phyloP scores from a whole-genome alignment of 2,329 filamentous ascomycete genomes.

The Epichloe bromicola region DNA sequence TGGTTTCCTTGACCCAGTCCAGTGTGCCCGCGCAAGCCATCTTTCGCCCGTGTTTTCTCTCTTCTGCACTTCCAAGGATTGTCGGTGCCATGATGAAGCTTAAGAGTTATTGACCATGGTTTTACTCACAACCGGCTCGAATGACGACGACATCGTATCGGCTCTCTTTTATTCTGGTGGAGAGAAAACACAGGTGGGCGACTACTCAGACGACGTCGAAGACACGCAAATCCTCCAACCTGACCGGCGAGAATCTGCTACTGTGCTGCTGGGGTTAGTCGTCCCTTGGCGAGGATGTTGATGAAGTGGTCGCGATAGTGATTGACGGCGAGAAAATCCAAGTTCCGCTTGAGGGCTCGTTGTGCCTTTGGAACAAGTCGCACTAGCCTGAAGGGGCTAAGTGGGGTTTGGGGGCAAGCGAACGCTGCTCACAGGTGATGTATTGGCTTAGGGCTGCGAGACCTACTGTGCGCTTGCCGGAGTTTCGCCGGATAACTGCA shows the following conservation, averaged over 20 bases:
- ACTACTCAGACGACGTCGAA: constrained; percentile 21
- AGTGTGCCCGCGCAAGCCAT: constrained; percentile 5
- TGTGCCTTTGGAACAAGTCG: constrained; percentile 23
- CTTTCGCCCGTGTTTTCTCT: constrained; percentile 1
- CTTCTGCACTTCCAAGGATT: constrained; percentile 1
- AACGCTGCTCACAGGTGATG: constrained; percentile 18
- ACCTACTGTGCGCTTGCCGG: constrained; percentile 22
- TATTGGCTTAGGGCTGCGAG: constrained; percentile 27
- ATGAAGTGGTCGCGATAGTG: constrained; percentile 28
- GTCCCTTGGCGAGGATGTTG: constrained; percentile 23
- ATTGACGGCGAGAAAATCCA: constrained; percentile 27
- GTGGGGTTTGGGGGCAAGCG: constrained; percentile 20
- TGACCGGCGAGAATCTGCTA: constrained; percentile 25
- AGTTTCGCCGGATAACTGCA: constrained; percentile 14
- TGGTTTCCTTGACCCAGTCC: neutral
- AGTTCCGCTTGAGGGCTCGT: constrained; percentile 25
- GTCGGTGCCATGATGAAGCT: constrained; percentile 5
- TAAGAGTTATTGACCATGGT: neutral
- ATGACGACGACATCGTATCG: constrained; percentile 48
- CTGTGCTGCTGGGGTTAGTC: constrained; percentile 30
- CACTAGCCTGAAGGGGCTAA: constrained; percentile 23
- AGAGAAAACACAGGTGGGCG: constrained; percentile 18
- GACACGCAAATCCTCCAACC: constrained; percentile 25
- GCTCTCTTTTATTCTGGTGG: constrained; percentile 21
- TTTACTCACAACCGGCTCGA: constrained; percentile 57